Percentiles rank a stretch among this genome's conserved stretches.
Evolutionary conservation across 768 basidiomycete species (phyloP).

Genomic region (Mycena vulgaris): DNA sequence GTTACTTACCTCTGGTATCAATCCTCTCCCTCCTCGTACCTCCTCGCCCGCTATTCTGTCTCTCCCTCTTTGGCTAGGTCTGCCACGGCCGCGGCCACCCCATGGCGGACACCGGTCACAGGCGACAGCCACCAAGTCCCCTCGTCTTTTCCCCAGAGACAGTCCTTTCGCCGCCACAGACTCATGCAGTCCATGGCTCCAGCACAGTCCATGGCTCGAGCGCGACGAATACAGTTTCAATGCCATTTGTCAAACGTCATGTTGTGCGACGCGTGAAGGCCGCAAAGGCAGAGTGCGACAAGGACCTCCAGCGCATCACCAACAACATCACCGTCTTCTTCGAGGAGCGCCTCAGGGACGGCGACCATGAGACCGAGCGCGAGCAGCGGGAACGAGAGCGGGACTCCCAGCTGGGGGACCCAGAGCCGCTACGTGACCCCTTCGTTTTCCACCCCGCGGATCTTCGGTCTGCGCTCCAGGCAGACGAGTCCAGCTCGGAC

Average conservation of each 20-base stretch:
- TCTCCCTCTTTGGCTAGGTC: constrained; percentile 39
- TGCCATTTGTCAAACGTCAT: constrained; percentile 94
- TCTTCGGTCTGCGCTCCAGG: constrained; percentile 68
- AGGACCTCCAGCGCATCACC: constrained; percentile 94
- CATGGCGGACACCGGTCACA: constrained; percentile 68
- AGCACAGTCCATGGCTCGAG: constrained; percentile 56
- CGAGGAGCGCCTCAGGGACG: constrained; percentile 89
- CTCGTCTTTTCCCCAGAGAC: constrained; percentile 84
- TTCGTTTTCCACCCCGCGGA: constrained; percentile 73
- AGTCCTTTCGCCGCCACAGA: constrained; percentile 64
- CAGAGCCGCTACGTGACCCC: constrained; percentile 72
- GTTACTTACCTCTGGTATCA: constrained; percentile 33
- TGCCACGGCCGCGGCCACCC: constrained; percentile 40
- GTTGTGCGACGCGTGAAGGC: constrained; percentile 93
- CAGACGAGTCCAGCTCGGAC: constrained; percentile 84
- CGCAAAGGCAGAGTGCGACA: constrained; percentile 97
- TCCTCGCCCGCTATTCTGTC: constrained; percentile 43
- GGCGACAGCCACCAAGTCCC: constrained; percentile 82
- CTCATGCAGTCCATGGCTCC: constrained; percentile 57
- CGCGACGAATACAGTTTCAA: constrained; percentile 80
- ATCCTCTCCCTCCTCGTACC: constrained; percentile 36
- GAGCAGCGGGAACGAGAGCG: constrained; percentile 70
- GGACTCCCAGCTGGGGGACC: constrained; percentile 70
- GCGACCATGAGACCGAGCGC: constrained; percentile 79
- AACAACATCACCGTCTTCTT: constrained; percentile 96